Conservation (phyloP, 1,284 basidiomycete genomes). For the Stygiomarasmius scandens region DNA sequence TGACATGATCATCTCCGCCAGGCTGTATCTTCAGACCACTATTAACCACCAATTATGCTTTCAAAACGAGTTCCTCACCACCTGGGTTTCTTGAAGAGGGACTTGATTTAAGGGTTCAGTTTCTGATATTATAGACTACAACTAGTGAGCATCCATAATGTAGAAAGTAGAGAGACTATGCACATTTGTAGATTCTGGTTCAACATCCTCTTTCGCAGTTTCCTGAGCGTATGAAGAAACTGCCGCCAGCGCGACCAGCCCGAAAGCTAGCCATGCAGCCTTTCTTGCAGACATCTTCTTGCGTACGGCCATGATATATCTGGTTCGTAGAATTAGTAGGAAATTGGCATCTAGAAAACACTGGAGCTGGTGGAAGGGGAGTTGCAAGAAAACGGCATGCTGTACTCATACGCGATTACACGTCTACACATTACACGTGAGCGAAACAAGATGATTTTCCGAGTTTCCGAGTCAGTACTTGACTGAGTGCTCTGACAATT, state of each 20-base stretch:
- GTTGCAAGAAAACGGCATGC: not conserved
- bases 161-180: not conserved
- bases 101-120: not conserved
- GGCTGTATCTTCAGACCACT: slow-evolving; percentile 14
- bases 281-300: slow-evolving; percentile 49
- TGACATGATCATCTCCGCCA: slow-evolving; percentile 39
- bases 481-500: no score
- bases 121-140: not conserved
- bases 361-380: not conserved
- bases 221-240: slow-evolving; percentile 39
- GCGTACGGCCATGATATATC: slow-evolving; percentile 6
- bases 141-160: slow-evolving; percentile 7
- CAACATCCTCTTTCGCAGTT: slow-evolving; percentile 23
- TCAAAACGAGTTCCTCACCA: not conserved
- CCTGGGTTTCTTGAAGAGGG: not conserved
- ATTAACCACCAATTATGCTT: not conserved
- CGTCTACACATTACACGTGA: slow-evolving; percentile 12
- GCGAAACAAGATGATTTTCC: not conserved
- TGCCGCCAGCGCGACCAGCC: slow-evolving; percentile 50
- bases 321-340: slow-evolving; percentile 1
- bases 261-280: slow-evolving; percentile 63
- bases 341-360: not conserved
- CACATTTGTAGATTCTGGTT: slow-evolving; percentile 15
- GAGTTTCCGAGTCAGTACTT: no score
- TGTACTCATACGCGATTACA: slow-evolving; percentile 5